Evolutionary conservation across 2,329 filamentous ascomycete genomes (phyloP).

Genomic region (Cladophialophora exuberans): DNA sequence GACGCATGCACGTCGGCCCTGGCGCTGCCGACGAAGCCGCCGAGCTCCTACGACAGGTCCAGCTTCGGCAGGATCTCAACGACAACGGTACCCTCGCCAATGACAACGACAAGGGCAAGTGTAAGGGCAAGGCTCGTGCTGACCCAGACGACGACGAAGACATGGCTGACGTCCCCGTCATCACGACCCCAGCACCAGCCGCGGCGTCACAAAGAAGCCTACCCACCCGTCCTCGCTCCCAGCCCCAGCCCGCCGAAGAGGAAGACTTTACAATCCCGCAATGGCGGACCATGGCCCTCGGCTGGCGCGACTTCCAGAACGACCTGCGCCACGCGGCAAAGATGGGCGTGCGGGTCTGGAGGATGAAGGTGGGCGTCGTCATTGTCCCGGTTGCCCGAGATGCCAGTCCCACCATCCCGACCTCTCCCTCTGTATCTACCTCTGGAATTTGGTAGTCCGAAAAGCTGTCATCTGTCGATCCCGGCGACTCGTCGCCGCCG

Average conservation of each 20-base stretch:
- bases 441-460: too few species aligned
- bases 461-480: too few species aligned
- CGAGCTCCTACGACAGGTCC: too few species aligned
- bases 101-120: neutral
- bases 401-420: too few species aligned
- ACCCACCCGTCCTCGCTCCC: neutral
- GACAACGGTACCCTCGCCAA: neutral
- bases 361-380: constrained; percentile 27
- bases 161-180: neutral
- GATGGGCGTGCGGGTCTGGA: constrained; percentile 26
- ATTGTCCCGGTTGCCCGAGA: too few species aligned
- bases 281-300: constrained; percentile 18
- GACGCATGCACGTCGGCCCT: constrained; percentile 1
- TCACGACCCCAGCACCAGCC: too few species aligned
- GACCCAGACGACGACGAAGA: neutral
- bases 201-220: too few species aligned
- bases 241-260: neutral
- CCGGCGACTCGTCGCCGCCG: too few species aligned
- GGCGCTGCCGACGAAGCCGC: too few species aligned
- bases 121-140: neutral
- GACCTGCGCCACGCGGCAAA: constrained; percentile 21
- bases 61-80: too few species aligned
- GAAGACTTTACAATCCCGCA: constrained; percentile 7
- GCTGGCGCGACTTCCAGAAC: constrained; percentile 24
- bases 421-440: too few species aligned